Evolutionary conservation across 1,139 yeast genomes (phyloP).

Genomic region (Pichia sp.): DNA sequence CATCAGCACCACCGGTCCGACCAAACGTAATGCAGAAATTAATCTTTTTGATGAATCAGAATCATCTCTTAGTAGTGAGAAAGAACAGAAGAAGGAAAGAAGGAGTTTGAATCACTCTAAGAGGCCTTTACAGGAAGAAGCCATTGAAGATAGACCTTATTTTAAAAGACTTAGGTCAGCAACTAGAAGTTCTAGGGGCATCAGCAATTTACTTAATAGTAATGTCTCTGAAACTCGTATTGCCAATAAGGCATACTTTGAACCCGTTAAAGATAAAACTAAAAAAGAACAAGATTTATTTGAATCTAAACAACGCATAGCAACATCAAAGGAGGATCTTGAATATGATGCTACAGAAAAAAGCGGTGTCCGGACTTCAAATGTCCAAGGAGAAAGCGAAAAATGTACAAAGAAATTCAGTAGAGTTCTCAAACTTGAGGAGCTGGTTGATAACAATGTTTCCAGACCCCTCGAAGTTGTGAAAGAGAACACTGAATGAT

Average conservation of each 20-base stretch:
- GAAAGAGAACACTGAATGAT: background rate
- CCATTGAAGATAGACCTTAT: background rate
- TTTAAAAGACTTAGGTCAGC: background rate
- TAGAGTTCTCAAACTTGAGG: background rate
- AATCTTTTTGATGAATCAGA: background rate
- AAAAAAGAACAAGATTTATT: too few species aligned
- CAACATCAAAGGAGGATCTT: too few species aligned
- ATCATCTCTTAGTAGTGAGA: background rate
- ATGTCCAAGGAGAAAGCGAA: too few species aligned
- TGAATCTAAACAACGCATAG: too few species aligned
- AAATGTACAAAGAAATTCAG: too few species aligned
- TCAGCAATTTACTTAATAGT: background rate
- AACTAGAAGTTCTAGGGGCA: background rate
- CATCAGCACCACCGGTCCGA: background rate
- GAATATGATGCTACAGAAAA: too few species aligned
- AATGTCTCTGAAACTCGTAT: background rate
- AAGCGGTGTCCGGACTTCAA: too few species aligned
- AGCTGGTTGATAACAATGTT: too few species aligned
- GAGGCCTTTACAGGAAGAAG: background rate
- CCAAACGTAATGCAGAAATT: background rate
- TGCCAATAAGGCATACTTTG: too few species aligned
- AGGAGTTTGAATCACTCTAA: background rate
- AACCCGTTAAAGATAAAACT: too few species aligned
- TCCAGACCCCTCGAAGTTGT: too few species aligned
- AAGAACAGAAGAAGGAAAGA: background rate